Evolutionary conservation across 306 rosid species (phyloP).

Genomic region (Begonia fuchsioides): DNA sequence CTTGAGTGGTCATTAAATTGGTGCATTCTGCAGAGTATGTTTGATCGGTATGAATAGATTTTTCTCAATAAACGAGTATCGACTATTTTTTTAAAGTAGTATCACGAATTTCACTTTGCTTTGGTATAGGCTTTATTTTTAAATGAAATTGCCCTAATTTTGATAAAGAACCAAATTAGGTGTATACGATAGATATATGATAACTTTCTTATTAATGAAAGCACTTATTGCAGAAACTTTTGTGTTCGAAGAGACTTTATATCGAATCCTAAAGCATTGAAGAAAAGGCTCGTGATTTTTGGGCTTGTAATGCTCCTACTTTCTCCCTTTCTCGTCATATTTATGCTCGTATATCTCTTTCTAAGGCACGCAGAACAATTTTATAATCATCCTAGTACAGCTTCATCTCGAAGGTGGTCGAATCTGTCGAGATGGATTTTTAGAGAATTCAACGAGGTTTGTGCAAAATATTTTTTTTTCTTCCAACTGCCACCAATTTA

Average conservation of each 20-base stretch:
- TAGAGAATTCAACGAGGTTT: slow-evolving; percentile 91
- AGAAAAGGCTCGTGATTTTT: slow-evolving; percentile 76
- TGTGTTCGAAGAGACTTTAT: slow-evolving; percentile 57
- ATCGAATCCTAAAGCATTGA: slow-evolving; percentile 61
- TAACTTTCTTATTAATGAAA: neutral
- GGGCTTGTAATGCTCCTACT: slow-evolving; percentile 82
- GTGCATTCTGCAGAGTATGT: slow-evolving; percentile 96
- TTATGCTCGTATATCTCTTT: slow-evolving; percentile 90
- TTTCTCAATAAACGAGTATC: neutral
- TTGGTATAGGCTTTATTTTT: no score
- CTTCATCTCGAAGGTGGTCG: slow-evolving; percentile 91
- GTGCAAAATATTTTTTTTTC: neutral
- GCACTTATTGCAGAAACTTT: slow-evolving; percentile 48
- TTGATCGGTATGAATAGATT: slow-evolving; percentile 64
- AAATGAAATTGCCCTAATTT: no score
- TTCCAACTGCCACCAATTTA: no score
- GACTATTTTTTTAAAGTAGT: neutral
- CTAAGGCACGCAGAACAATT: slow-evolving; percentile 91
- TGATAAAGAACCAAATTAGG: no score
- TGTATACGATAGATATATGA: no score
- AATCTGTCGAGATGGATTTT: slow-evolving; percentile 85
- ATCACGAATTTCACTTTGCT: no score
- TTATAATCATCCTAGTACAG: slow-evolving; percentile 83
- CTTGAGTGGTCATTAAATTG: slow-evolving; percentile 97
- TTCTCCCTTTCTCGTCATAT: slow-evolving; percentile 92